phyloP scores from a whole-genome alignment of 352 stramenopile genomes.

The Albugo candida region DNA sequence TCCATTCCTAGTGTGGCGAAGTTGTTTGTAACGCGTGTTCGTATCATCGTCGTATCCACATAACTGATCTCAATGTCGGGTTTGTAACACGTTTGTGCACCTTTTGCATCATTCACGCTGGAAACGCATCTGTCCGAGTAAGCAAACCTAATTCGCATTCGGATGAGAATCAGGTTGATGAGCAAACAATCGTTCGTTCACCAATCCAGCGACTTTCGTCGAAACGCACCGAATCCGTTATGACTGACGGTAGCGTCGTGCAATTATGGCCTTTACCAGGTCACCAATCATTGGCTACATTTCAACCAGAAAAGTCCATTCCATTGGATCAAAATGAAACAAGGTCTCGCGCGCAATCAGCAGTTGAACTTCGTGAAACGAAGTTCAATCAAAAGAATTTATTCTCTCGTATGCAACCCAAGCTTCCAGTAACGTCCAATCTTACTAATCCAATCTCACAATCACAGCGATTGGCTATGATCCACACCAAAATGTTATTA shows the following conservation, averaged over 20 bases:
- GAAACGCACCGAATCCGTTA: slow-evolving; percentile 34
- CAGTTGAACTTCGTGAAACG: no score
- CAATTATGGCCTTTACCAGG: slow-evolving; percentile 25
- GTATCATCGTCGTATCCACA: slow-evolving; percentile 41
- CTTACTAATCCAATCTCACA: background rate
- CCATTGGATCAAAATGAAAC: no score
- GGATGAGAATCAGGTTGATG: background rate
- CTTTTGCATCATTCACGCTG: slow-evolving; percentile 63
- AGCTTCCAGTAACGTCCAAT: background rate
- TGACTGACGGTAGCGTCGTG: slow-evolving; percentile 36
- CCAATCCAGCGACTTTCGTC: slow-evolving; percentile 15
- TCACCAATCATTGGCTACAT: no score
- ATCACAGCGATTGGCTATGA: no score
- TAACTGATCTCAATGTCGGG: slow-evolving; percentile 64
- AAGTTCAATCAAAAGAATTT: no score
- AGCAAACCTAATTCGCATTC: slow-evolving; percentile 1
- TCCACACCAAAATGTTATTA: no score
- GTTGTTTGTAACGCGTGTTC: slow-evolving; percentile 53
- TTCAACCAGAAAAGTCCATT: no score
- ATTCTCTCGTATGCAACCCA: background rate
- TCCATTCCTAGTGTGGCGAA: slow-evolving; percentile 25
- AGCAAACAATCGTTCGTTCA: slow-evolving; percentile 8
- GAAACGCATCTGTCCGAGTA: slow-evolving; percentile 36
- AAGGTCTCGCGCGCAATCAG: no score
- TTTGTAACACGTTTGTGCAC: slow-evolving; percentile 56